Evolutionary conservation across 2,329 filamentous ascomycete genomes (phyloP).

Genomic region (Exserohilum rostratum): DNA sequence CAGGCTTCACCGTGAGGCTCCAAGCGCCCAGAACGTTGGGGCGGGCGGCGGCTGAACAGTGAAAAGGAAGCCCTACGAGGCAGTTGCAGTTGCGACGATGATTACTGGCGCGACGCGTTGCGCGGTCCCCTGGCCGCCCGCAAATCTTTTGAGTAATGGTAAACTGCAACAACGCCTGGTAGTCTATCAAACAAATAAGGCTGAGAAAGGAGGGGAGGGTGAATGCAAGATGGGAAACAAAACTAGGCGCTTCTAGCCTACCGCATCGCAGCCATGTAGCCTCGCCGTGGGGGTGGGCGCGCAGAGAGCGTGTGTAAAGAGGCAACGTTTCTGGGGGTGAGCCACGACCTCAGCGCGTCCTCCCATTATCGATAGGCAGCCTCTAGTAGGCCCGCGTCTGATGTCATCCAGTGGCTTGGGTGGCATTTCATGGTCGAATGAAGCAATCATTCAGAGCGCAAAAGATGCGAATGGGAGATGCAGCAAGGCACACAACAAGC

Average conservation of each 20-base stretch:
- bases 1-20: constrained; percentile 5
- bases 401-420: constrained; percentile 10
- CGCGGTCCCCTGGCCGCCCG: constrained; percentile 1
- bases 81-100: no score
- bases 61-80: constrained; percentile 9
- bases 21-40: constrained; percentile 9
- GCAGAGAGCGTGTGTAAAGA: constrained; percentile 1
- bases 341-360: constrained; percentile 7
- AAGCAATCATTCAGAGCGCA: background rate
- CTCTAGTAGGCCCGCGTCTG: constrained; percentile 10
- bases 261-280: constrained; percentile 9
- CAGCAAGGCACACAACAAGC: background rate
- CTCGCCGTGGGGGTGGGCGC: constrained; percentile 9
- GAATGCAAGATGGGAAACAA: background rate
- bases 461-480: background rate
- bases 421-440: constrained; percentile 7
- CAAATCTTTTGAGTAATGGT: background rate
- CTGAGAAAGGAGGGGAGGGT: background rate
- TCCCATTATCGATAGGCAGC: constrained; percentile 25
- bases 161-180: background rate
- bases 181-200: background rate
- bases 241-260: constrained; percentile 8
- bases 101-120: constrained; percentile 15
- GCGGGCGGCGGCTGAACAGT: constrained; percentile 3
- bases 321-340: constrained; percentile 1